Conservation (phyloP, 1,284 basidiomycete genomes). For the Austroboletus novae-zelandiae region DNA sequence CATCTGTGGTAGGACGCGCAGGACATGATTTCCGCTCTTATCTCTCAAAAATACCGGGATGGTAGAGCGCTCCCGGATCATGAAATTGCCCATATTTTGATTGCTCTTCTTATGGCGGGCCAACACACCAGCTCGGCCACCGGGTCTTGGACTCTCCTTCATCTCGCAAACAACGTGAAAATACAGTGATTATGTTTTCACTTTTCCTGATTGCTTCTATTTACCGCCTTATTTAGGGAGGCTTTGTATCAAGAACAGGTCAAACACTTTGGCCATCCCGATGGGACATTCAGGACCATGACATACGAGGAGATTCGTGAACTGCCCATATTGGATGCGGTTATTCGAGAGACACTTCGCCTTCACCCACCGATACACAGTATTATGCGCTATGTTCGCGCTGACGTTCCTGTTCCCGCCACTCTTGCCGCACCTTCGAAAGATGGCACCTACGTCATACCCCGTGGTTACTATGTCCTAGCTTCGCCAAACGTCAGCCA, state of each 20-base stretch:
- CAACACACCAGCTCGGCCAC: slow-evolving; percentile 97
- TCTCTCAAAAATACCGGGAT: slow-evolving; percentile 84
- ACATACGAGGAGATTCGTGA: slow-evolving; percentile 86
- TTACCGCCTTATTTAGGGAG: slow-evolving; percentile 45
- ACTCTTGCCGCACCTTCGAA: slow-evolving; percentile 80
- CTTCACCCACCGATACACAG: slow-evolving; percentile 93
- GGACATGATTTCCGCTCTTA: slow-evolving; percentile 93
- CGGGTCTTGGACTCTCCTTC: slow-evolving; percentile 89
- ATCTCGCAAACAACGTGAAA: slow-evolving; percentile 80
- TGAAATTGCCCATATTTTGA: slow-evolving; percentile 97
- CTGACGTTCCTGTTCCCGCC: slow-evolving; percentile 81
- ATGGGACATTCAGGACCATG: slow-evolving; percentile 78
- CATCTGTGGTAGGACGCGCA: slow-evolving; percentile 56
- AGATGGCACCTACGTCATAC: slow-evolving; percentile 76
- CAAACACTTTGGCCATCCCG: slow-evolving; percentile 75
- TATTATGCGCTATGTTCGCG: slow-evolving; percentile 86
- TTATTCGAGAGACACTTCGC: slow-evolving; percentile 92
- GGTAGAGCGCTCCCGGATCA: slow-evolving; percentile 81
- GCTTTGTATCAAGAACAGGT: slow-evolving; percentile 89
- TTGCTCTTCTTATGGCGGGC: slow-evolving; percentile 94
- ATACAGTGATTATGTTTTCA: slow-evolving; percentile 58
- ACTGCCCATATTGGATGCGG: slow-evolving; percentile 83
- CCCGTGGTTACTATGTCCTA: slow-evolving; percentile 89
- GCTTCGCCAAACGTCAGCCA: slow-evolving; percentile 89
- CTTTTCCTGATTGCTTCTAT: neutral